Base-by-base conservation (phyloP, 2,329 filamentous ascomycete genomes). In the Ophiostoma sp. region DNA sequence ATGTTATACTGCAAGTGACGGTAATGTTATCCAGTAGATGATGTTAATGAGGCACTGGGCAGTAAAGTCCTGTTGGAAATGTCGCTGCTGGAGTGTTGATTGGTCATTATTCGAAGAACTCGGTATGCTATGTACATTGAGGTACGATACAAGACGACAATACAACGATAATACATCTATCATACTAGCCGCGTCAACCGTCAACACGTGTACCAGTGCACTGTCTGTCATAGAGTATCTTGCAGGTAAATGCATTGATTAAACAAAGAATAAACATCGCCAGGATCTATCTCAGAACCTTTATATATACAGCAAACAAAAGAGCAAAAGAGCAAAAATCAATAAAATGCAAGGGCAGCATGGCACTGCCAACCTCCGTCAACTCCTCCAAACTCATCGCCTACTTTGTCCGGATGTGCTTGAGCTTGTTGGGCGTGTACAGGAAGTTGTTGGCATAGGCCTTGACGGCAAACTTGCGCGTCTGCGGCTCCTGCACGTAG, bases 361-460 rank as follows among this genome's bases (percentile, higher is more conserved):
- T 35, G 57, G 1, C 57, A 20, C 17, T 35, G 15, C 10, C 31
- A 13, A 13, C 62, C 35, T 23, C 33, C 36, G 23, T 10, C n/a
- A 60, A 35, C 23, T 36, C 23, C 52, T 13, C 36, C 2, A 65
- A 10, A 44, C 35, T 11, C n/a, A 39, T 23, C 17, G 35, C 23
- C n/a, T 88, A 94, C 82, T 94, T 94, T 74, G 91, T 91, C 77
- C 90, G 86, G 79, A 94, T 87, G 77, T 90, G 87, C 86, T 97
- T 98, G 79, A 98, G 83, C 86, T 94, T 95, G 81, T 87, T 90
- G 15, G 91, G 83, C 73, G 89, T 89, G 83, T 96, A 94, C 73
- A 94, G 78, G 81, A 98, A 99, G 83, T 98, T 97, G 81, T 96
- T 96, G 72, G 95, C 94, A 80, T 99, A 99, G 13, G 92, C 91